Percentiles rank a stretch among this genome's conserved stretches.
Conservation (phyloP, 441 rosid genomes). For the Erodium trifolium region DNA sequence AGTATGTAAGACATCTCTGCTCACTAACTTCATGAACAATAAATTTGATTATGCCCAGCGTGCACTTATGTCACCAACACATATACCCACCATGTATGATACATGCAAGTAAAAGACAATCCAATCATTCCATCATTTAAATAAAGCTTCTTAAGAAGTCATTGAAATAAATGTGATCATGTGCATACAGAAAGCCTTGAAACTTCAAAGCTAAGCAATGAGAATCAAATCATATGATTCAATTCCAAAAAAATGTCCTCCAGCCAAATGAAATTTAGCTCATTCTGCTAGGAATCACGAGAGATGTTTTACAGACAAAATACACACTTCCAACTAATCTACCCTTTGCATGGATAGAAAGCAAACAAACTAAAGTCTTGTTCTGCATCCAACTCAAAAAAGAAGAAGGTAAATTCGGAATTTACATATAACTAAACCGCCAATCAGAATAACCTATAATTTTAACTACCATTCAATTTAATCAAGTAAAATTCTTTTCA, state of each 20-base stretch:
- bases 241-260: too few relatives aligned
- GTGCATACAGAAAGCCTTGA: too few relatives aligned
- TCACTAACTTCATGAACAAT: neutral
- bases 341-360: neutral
- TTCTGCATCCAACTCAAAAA: neutral
- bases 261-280: neutral
- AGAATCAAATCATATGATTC: too few relatives aligned
- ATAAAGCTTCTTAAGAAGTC: too few relatives aligned
- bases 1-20: too few relatives aligned
- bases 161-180: too few relatives aligned
- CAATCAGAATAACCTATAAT: neutral
- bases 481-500: neutral
- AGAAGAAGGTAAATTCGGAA: neutral
- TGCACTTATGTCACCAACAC: too few relatives aligned
- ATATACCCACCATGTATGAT: too few relatives aligned
- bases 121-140: too few relatives aligned
- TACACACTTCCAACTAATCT: neutral
- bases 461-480: neutral
- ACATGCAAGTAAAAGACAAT: too few relatives aligned
- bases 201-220: too few relatives aligned
- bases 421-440: neutral
- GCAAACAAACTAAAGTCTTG: neutral
- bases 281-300: neutral
- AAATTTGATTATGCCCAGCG: neutral
- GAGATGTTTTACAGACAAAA: neutral